These are phyloP conservation scores for Penicillium samsonianum DNA, from an alignment of 495 filamentous ascomycete genomes.

Conservation along the genomic window DNA sequence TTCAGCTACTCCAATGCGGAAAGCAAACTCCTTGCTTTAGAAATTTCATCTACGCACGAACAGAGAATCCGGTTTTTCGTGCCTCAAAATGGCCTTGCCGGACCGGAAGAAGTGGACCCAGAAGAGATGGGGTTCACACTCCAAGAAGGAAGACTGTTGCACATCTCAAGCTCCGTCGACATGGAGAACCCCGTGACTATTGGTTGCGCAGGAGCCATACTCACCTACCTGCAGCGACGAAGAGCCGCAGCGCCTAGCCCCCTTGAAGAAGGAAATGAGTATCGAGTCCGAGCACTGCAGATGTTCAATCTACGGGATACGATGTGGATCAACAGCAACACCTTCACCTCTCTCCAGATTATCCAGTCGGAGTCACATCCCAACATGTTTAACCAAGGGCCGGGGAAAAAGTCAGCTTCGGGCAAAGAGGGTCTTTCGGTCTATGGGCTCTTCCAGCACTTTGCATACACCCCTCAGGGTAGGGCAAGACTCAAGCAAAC, in stretches of 20 bases:
- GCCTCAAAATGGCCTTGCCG: conserved; percentile 55
- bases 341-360: conserved; percentile 81
- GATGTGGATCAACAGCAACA: conserved; percentile 85
- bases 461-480: conserved; percentile 82
- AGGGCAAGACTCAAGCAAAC: conserved; percentile 73
- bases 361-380: conserved; percentile 83
- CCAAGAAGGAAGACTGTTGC: conserved; percentile 66
- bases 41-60: conserved; percentile 40
- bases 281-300: conserved; percentile 63
- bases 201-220: conserved; percentile 83
- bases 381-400: conserved; percentile 78
- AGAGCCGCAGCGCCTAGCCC: conserved; percentile 48
- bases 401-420: conserved; percentile 63
- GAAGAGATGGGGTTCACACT: conserved; percentile 52
- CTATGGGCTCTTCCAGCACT: conserved; percentile 76
- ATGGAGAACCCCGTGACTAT: conserved; percentile 73
- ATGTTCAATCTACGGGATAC: conserved; percentile 76
- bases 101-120: conserved; percentile 44
- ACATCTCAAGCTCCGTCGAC: conserved; percentile 72
- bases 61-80: conserved; percentile 50
- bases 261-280: conserved; percentile 38
- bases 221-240: conserved; percentile 75
- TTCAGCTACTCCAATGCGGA: conserved; percentile 73
- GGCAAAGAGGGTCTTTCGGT: conserved; percentile 89
- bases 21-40: conserved; percentile 63